Percentiles rank a stretch among this genome's conserved stretches.
Evolutionary conservation across 495 filamentous ascomycete species (phyloP).

Genomic region (Cairneyella variabilis): DNA sequence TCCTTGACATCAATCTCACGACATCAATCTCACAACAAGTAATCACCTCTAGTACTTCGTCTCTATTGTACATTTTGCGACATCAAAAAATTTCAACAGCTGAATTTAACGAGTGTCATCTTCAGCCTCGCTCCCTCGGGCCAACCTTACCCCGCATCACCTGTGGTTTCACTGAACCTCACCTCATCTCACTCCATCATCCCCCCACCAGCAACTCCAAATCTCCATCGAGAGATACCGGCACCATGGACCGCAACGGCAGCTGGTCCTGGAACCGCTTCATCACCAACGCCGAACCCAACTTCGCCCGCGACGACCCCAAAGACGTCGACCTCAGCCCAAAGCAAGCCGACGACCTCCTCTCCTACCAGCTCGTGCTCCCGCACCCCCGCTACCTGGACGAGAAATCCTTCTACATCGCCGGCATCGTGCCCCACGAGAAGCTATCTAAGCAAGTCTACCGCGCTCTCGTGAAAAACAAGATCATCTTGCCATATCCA

Average conservation of each 20-base stretch:
- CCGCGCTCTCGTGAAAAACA: constrained; percentile 24
- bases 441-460: constrained; percentile 19
- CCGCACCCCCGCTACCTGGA: constrained; percentile 22
- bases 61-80: no score
- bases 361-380: constrained; percentile 25
- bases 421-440: constrained; percentile 19
- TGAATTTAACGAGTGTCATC: not conserved
- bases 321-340: constrained; percentile 24
- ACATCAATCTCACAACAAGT: no score
- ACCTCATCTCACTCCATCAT: not conserved
- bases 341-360: constrained; percentile 24
- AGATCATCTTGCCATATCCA: constrained; percentile 15
- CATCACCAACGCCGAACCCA: constrained; percentile 15
- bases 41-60: no score
- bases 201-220: not conserved
- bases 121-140: constrained; percentile 1
- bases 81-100: not conserved
- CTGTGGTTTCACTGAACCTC: not conserved
- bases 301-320: constrained; percentile 13
- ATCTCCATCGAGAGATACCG: not conserved
- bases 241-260: no score
- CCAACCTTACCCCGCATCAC: constrained; percentile 11
- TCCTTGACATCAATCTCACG: no score
- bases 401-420: constrained; percentile 20
- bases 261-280: constrained; percentile 18